Base-by-base conservation (phyloP, 495 filamentous ascomycete genomes). In the Talaromyces wortmannii region DNA sequence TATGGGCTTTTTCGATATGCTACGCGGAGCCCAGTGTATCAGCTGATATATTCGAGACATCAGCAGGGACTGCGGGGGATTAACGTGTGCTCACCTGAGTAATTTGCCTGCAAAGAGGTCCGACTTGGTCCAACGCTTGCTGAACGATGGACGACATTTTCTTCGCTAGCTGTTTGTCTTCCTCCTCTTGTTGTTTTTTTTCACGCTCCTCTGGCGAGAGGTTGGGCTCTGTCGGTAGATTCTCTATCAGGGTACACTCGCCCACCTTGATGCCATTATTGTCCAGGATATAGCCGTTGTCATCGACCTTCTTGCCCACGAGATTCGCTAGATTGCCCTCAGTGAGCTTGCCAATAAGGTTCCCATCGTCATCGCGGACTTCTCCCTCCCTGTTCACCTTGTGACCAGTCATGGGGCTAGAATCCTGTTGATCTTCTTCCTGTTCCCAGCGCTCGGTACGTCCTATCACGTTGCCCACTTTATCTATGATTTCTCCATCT, bases 21-120 rank as follows among this genome's bases (percentile, higher is more conserved):
- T 91, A 45, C 23, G 45, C 31, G 53, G 32, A 13, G 53, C 64
- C 59, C n/a, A n/a, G n/a, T 57, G 61, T 57, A 63, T 29, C 43
- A 5, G 12, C 15, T 13, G 1, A 6, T 30, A 23, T 18, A 6
- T 17, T 23, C 12, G 18, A n/a, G 43, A 44, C 13, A 17, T 11
- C 32, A 48, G 40, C 42, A 13, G n/a, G 43, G 4, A 44, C 6
- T 4, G 64, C 81, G 68, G n/a, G n/a, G n/a, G n/a, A n/a, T n/a
- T n/a, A n/a, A n/a, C n/a, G n/a, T n/a, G n/a, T n/a, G n/a, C n/a
- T n/a, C 79, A 88, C 88, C 49, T 90, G 81, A 7, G 81, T 87
- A 64, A 94, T 92, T 76, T 89, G 80, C 67, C 87, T 87, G 76
- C 84, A 84, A 56, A 95, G 76, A 10, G 89, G 90, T 57, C 86